Percentiles rank a stretch among this genome's conserved stretches.
Evolutionary conservation across 257 asterid species (phyloP).

Genomic region (Lycium ferocissimum): DNA sequence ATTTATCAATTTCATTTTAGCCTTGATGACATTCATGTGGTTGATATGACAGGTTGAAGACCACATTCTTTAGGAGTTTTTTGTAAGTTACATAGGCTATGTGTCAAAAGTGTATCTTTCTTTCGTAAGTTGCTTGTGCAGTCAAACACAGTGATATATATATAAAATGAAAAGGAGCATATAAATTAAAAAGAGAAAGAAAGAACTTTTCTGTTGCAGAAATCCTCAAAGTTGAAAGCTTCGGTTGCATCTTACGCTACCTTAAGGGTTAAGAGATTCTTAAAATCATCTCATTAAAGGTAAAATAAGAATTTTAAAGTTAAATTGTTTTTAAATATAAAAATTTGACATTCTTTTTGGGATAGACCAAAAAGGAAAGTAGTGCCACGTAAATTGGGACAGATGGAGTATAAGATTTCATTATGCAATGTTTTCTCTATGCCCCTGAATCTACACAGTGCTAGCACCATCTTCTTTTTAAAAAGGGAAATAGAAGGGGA

Average conservation of each 20-base stretch:
- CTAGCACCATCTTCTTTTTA: not conserved
- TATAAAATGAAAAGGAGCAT: too few species aligned
- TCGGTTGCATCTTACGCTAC: not conserved
- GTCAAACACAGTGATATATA: not conserved
- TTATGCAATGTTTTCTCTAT: not conserved
- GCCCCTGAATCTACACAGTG: not conserved
- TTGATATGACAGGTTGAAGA: not conserved
- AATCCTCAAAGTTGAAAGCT: not conserved
- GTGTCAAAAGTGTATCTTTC: not conserved
- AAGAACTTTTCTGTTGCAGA: not conserved
- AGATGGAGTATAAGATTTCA: not conserved
- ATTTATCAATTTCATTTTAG: not conserved
- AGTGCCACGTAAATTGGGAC: too few species aligned
- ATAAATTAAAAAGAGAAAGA: not conserved
- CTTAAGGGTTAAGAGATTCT: too few species aligned
- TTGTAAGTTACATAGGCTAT: not conserved
- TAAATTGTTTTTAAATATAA: too few species aligned
- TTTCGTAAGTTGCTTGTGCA: not conserved
- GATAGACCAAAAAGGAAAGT: too few species aligned
- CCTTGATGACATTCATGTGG: not conserved
- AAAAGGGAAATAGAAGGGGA: too few species aligned
- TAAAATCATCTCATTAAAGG: too few species aligned
- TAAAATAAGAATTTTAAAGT: too few species aligned
- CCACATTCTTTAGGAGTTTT: not conserved
- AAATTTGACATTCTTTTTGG: too few species aligned